These are phyloP conservation scores for Breviolum minutum DNA, from an alignment of 73 alveolate species.

Conservation along the genomic window DNA sequence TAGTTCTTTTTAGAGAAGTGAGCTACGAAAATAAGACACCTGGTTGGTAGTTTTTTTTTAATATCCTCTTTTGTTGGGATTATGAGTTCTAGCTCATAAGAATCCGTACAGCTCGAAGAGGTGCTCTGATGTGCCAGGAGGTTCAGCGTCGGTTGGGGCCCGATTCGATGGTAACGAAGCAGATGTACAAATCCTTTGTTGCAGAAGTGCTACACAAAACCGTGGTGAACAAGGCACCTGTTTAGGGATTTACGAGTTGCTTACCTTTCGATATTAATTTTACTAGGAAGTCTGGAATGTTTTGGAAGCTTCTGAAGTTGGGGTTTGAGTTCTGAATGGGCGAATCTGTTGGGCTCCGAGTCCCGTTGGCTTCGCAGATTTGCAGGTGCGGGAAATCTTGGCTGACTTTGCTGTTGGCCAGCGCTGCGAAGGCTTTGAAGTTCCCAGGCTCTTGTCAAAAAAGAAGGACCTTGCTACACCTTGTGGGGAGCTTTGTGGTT, in stretches of 20 bases:
- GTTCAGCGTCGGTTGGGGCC: conserved; percentile 47
- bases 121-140: neutral
- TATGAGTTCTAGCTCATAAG: too few relatives aligned
- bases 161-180: conserved; percentile 17
- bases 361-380: neutral
- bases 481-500: neutral
- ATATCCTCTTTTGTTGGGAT: too few relatives aligned
- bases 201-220: neutral
- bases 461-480: conserved; percentile 8
- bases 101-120: too few relatives aligned
- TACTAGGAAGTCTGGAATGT: too few relatives aligned
- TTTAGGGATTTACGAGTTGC: neutral
- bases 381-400: conserved; percentile 11
- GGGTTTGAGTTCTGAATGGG: neutral
- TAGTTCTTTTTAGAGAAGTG: too few relatives aligned
- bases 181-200: conserved; percentile 9
- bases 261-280: too few relatives aligned
- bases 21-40: too few relatives aligned
- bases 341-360: neutral
- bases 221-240: neutral
- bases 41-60: too few relatives aligned
- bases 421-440: neutral
- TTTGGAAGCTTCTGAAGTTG: neutral
- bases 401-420: conserved; percentile 31
- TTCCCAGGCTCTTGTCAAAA: neutral